These are phyloP conservation scores for Fusarium sp. DNA, from an alignment of 2,329 filamentous ascomycete genomes.

Conservation along the genomic window DNA sequence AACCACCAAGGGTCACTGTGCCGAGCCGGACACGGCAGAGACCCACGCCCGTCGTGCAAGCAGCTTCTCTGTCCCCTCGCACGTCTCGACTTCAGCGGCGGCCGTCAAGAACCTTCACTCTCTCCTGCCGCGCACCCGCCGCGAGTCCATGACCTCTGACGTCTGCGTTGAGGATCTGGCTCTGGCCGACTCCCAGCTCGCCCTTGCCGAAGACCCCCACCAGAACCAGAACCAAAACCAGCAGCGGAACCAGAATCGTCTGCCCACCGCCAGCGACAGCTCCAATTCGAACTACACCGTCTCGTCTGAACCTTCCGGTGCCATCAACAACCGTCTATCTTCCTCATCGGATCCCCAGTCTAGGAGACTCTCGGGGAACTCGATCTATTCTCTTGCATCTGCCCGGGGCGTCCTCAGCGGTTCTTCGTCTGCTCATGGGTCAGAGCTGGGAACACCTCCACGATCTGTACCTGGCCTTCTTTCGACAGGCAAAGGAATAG, in stretches of 20 bases:
- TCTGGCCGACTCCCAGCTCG: constrained; percentile 52
- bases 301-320: constrained; percentile 60
- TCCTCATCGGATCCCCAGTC: constrained; percentile 61
- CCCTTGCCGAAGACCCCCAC: constrained; percentile 56
- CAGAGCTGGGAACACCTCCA: constrained; percentile 55
- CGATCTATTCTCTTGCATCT: constrained; percentile 73
- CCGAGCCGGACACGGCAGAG: constrained; percentile 66
- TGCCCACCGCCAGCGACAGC: constrained; percentile 44
- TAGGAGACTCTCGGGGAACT: constrained; percentile 76
- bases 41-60: constrained; percentile 66
- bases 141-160: constrained; percentile 55
- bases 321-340: constrained; percentile 48
- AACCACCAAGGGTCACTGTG: constrained; percentile 64
- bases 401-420: constrained; percentile 60
- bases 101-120: constrained; percentile 52
- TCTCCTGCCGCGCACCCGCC: constrained; percentile 52
- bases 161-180: constrained; percentile 51
- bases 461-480: constrained; percentile 58
- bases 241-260: constrained; percentile 48
- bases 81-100: constrained; percentile 49
- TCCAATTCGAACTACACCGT: constrained; percentile 43
- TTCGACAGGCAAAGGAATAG: constrained; percentile 54
- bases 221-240: constrained; percentile 52
- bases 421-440: constrained; percentile 61
- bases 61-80: constrained; percentile 68